These are phyloP conservation scores for Paraphaeosphaeria sporulosa DNA, from an alignment of 2,329 filamentous ascomycete genomes.

Conservation along the genomic window DNA sequence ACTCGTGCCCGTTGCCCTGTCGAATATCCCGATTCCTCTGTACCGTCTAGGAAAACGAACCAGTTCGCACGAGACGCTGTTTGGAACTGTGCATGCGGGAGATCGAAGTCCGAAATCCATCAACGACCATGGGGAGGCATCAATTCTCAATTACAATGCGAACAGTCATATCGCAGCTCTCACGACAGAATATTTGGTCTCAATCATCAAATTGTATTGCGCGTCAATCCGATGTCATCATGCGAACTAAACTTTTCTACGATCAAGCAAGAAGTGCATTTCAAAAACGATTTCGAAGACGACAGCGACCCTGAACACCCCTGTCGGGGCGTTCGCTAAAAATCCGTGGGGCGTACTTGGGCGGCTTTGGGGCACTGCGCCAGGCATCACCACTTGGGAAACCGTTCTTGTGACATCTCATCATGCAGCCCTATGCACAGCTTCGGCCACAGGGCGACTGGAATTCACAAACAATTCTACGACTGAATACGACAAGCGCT, in stretches of 20 bases:
- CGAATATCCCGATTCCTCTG: not conserved
- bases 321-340: conserved; percentile 6
- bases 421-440: not conserved
- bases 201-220: not conserved
- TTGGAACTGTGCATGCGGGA: not conserved
- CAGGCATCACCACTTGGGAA: not conserved
- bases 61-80: conserved; percentile 2
- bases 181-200: not conserved
- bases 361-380: too few relatives aligned
- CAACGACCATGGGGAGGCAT: too few relatives aligned
- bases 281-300: not conserved
- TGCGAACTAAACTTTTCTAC: not conserved
- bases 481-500: not conserved
- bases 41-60: not conserved
- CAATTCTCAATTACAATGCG: not conserved
- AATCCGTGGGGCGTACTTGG: not conserved
- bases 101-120: not conserved
- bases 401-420: not conserved
- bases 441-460: not conserved
- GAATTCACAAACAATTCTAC: not conserved
- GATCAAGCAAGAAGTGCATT: not conserved
- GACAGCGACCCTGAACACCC: not conserved
- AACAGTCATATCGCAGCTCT: not conserved
- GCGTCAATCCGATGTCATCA: not conserved
- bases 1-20: not conserved